Evolutionary conservation across 1,284 basidiomycete species (phyloP), one percentile per base, ranked within the genome.

Genomic region (Sparassis latifolia): DNA sequence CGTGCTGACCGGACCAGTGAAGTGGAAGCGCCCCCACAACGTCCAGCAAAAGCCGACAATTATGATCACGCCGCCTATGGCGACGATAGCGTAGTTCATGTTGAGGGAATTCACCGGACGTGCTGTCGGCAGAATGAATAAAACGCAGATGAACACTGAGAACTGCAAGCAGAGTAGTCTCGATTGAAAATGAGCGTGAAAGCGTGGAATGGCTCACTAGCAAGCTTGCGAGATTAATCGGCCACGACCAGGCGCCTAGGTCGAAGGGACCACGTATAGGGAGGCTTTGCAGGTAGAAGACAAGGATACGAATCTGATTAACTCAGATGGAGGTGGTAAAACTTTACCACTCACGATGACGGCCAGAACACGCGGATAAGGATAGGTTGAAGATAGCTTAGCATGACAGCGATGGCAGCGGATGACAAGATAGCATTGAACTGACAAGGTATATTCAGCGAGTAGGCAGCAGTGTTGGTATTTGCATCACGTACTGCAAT

Each of bases 31-130:
- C 1, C 69, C 69, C 68, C 76, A 78, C 32, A 65, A 49, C 2
- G 67, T 30, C 77, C 74, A 76, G n/a, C 68, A 70, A 1, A 66
- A 35, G 4, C 59, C 59, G 6, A 79, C 69, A 40, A 77, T 57
- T 20, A 74, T 41, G 20, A 73, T 55, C 5, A 80, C 65, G 0
- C 67, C 73, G 2, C 77, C 77, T 27, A 80, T 68, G 2, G 76
- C 76, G 0, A 80, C 72, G 43, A 79, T 66, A 2, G 79, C 69
- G 56, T 84, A 84, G 63, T 84, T 84, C 82, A 85, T 85, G 64
- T 81, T 80, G 50, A 72, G 59, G 43, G 69, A 56, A n/a, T 70
- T 78, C 32, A 81, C 80, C 1, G 82, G 84, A 42, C 73, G 70
- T 5, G 78, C 70, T 3, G 80, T 84, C 3, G 84, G 83, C 28